These are phyloP conservation scores for Triticum timopheevii DNA, from an alignment of 176 grass and related monocot species.

Conservation along the genomic window DNA sequence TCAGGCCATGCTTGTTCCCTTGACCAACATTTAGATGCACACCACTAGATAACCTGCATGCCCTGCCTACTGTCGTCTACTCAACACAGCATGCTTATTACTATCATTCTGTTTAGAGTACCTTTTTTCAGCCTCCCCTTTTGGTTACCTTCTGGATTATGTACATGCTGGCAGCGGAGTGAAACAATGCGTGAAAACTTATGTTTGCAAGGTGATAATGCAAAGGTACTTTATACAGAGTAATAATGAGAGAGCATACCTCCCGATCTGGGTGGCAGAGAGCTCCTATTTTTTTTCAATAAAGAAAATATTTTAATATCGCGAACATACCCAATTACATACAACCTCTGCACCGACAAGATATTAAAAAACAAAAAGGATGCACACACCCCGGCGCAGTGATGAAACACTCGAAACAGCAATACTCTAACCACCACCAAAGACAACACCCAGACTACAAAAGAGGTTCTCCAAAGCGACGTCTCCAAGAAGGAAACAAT, in stretches of 20 bases:
- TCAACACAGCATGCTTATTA: slow-evolving; percentile 3
- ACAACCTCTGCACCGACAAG: too few species aligned
- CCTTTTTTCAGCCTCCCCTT: background rate
- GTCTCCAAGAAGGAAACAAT: too few species aligned
- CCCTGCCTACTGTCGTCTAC: background rate
- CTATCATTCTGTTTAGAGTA: background rate
- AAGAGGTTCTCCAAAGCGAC: too few species aligned
- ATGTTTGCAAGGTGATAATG: background rate
- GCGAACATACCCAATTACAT: too few species aligned
- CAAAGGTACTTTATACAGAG: background rate
- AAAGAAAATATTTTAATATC: too few species aligned
- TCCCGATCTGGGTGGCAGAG: too few species aligned
- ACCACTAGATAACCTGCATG: background rate
- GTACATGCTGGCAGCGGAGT: background rate
- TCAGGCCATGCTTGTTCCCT: slow-evolving; percentile 40
- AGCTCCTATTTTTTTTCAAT: too few species aligned
- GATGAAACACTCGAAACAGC: too few species aligned
- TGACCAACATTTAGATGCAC: background rate
- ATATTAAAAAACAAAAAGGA: too few species aligned
- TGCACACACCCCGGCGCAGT: too few species aligned
- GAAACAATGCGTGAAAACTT: background rate
- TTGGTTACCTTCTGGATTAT: background rate
- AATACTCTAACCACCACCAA: too few species aligned
- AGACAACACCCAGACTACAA: too few species aligned
- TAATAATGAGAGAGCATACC: background rate